Conservation (phyloP, 306 rosid species). For the Heteromeles arbutifolia region DNA sequence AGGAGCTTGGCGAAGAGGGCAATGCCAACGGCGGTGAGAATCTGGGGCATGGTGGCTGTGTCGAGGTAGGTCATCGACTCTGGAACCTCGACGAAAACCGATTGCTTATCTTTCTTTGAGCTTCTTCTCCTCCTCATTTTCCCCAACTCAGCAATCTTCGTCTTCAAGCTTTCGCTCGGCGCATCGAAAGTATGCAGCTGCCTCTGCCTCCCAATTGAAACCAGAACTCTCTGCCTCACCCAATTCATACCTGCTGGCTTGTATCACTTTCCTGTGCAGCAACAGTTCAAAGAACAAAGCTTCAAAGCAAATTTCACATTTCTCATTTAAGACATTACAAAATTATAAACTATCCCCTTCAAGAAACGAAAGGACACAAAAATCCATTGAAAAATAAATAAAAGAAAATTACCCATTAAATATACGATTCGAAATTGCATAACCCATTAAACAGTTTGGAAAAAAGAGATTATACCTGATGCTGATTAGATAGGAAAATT, state of each 20-base stretch:
- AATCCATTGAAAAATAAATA: background rate
- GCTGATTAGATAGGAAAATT: background rate
- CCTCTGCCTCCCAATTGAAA: conserved; percentile 6
- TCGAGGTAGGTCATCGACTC: conserved; percentile 64
- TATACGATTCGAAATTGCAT: background rate
- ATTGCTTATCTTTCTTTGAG: conserved; percentile 27
- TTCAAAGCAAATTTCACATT: background rate
- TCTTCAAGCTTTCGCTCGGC: conserved; percentile 41
- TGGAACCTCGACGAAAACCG: conserved; percentile 67
- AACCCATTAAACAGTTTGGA: background rate
- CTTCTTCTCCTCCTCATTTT: conserved; percentile 39
- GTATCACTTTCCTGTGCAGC: background rate
- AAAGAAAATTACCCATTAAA: background rate
- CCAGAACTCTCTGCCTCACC: conserved; percentile 21
- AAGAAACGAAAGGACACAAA: background rate
- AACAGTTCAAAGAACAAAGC: background rate
- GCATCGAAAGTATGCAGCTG: conserved; percentile 20
- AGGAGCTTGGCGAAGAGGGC: conserved; percentile 68
- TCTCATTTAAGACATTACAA: background rate
- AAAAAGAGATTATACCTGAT: background rate
- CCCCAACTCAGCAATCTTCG: conserved; percentile 39
- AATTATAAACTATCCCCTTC: background rate
- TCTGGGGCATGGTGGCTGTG: conserved; percentile 77
- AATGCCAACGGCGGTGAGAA: conserved; percentile 49
- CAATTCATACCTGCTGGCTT: conserved; percentile 16